Conservation (phyloP, 116 monocot species). For the Zostera marina region DNA sequence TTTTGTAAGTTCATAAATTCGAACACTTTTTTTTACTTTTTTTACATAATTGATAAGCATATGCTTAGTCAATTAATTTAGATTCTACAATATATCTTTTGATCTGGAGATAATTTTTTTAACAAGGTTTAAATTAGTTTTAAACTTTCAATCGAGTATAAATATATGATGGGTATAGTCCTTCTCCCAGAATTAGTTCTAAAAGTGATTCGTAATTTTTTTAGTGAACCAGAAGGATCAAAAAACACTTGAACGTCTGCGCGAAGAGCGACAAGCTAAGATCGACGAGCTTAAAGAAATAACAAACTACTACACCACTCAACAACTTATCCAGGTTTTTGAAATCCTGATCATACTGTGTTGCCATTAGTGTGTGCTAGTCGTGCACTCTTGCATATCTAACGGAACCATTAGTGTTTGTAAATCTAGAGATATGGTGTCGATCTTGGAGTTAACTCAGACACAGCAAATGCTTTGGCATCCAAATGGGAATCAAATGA, state of each 20-base stretch:
- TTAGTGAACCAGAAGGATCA: conserved; percentile 76
- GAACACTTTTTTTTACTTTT: not conserved
- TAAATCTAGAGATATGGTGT: conserved; percentile 64
- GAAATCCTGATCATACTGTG: too few relatives aligned
- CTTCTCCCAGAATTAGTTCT: too few relatives aligned
- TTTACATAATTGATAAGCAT: too few relatives aligned
- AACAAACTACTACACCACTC: conserved; percentile 90
- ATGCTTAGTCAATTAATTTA: too few relatives aligned
- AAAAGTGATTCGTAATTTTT: not conserved
- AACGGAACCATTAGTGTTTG: not conserved
- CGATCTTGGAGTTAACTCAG: conserved; percentile 86
- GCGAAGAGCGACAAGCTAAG: conserved; percentile 74
- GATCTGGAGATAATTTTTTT: too few relatives aligned
- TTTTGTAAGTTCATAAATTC: conserved; percentile 37
- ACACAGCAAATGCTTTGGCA: conserved; percentile 78
- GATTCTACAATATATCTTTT: too few relatives aligned
- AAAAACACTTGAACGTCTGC: conserved; percentile 68
- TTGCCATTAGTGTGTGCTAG: not conserved
- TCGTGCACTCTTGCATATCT: too few relatives aligned
- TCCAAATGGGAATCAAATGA: conserved; percentile 77
- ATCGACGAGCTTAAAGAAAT: conserved; percentile 93
- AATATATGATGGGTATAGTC: too few relatives aligned
- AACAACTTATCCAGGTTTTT: conserved; percentile 85
- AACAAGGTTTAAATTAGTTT: too few relatives aligned
- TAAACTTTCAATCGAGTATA: too few relatives aligned